Conservation (phyloP, 1,139 yeast genomes). For the Taphrina wiesneri region DNA sequence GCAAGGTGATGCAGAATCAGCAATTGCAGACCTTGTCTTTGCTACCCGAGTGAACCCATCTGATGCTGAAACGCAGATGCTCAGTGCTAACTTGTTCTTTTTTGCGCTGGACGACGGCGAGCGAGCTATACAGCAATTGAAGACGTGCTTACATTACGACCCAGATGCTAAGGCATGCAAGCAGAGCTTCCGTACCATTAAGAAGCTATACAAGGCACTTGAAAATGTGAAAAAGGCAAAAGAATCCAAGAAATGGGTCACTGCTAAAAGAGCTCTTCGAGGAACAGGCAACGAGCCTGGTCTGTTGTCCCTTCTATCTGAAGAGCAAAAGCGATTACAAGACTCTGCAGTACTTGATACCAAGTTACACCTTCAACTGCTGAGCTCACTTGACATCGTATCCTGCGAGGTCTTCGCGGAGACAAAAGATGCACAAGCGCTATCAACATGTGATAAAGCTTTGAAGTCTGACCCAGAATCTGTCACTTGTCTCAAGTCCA, state of each 20-base stretch:
- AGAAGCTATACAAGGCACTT: conserved; percentile 47
- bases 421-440: conserved; percentile 45
- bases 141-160: conserved; percentile 67
- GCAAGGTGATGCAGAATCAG: conserved; percentile 44
- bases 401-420: conserved; percentile 55
- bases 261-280: conserved; percentile 33
- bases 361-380: conserved; percentile 36
- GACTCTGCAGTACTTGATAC: conserved; percentile 21
- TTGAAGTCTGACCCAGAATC: conserved; percentile 48
- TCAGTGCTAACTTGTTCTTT: conserved; percentile 51
- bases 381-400: conserved; percentile 48
- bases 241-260: conserved; percentile 37
- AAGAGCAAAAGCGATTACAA: conserved; percentile 18
- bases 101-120: conserved; percentile 57
- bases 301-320: conserved; percentile 27
- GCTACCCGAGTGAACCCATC: conserved; percentile 40
- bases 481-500: conserved; percentile 53
- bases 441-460: conserved; percentile 48
- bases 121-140: conserved; percentile 54
- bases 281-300: conserved; percentile 29
- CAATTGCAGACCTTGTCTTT: conserved; percentile 45
- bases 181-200: conserved; percentile 52
- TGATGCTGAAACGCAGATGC: conserved; percentile 36
- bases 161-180: conserved; percentile 65
- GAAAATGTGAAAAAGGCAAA: conserved; percentile 35